phyloP scores from a whole-genome alignment of 202 grass and related monocot genomes.

The Setaria viridis region DNA sequence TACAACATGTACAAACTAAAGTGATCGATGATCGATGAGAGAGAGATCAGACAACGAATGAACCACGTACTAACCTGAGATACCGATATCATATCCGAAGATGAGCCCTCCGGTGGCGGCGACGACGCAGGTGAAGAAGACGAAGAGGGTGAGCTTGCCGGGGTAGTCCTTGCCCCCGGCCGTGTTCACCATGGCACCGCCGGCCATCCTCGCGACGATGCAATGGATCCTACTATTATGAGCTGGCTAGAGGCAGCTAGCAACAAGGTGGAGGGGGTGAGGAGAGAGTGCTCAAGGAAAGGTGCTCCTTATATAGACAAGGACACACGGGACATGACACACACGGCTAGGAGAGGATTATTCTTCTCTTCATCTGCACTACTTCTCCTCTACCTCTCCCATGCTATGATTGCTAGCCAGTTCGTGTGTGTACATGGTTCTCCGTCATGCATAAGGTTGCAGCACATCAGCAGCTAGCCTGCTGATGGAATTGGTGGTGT shows the following conservation, averaged over 20 bases:
- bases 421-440: background rate
- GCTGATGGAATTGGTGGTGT: background rate
- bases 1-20: too few species aligned
- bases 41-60: too few species aligned
- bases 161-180: conserved; percentile 70
- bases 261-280: background rate
- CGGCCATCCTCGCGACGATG: conserved; percentile 54
- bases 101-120: conserved; percentile 79
- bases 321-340: background rate
- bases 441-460: background rate
- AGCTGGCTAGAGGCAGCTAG: background rate
- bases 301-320: conserved; percentile 8
- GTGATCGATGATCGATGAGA: too few species aligned
- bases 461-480: background rate
- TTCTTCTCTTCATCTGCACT: background rate
- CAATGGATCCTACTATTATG: too few species aligned
- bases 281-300: conserved; percentile 4
- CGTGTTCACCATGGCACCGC: conserved; percentile 66
- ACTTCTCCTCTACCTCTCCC: background rate
- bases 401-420: background rate
- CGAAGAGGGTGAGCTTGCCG: conserved; percentile 74
- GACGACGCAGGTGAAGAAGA: conserved; percentile 71
- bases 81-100: conserved; percentile 82
- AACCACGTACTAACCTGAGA: conserved; percentile 47
- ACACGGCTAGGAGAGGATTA: background rate